These are phyloP conservation scores for Periconia digitata DNA, from an alignment of 2,329 filamentous ascomycete genomes.

Conservation along the genomic window DNA sequence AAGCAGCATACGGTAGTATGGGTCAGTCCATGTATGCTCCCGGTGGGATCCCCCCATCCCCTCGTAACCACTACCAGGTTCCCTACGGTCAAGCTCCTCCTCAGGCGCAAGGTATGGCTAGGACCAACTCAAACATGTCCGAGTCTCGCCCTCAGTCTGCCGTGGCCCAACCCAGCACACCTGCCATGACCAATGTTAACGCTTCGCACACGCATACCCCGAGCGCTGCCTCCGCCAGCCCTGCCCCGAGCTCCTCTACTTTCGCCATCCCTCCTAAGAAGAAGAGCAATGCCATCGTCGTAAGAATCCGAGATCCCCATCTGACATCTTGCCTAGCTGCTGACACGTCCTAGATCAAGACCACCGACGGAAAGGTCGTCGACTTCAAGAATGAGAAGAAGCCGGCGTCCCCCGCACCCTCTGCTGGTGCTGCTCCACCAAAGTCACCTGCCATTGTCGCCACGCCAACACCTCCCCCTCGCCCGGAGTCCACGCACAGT, in stretches of 20 bases:
- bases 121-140: slow-evolving; percentile 58
- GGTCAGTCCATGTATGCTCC: slow-evolving; percentile 40
- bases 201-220: slow-evolving; percentile 56
- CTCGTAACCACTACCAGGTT: slow-evolving; percentile 50
- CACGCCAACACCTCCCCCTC: slow-evolving; percentile 68
- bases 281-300: slow-evolving; percentile 72
- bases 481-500: slow-evolving; percentile 64
- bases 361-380: slow-evolving; percentile 75
- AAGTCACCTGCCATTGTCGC: slow-evolving; percentile 68
- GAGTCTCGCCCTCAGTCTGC: slow-evolving; percentile 63
- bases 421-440: slow-evolving; percentile 50
- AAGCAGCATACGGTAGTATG: slow-evolving; percentile 51
- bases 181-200: slow-evolving; percentile 46
- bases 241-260: slow-evolving; percentile 62
- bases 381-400: slow-evolving; percentile 56
- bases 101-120: slow-evolving; percentile 65
- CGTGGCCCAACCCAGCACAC: slow-evolving; percentile 61
- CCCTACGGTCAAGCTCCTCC: slow-evolving; percentile 55
- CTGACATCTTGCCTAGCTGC: neutral
- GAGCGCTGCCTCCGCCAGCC: slow-evolving; percentile 60
- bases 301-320: slow-evolving; percentile 61
- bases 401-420: slow-evolving; percentile 43
- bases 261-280: slow-evolving; percentile 63
- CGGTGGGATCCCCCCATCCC: slow-evolving; percentile 47
- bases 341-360: slow-evolving; percentile 62